Conservation (phyloP, 2,329 filamentous ascomycete genomes). For the Colletotrichum sidae region DNA sequence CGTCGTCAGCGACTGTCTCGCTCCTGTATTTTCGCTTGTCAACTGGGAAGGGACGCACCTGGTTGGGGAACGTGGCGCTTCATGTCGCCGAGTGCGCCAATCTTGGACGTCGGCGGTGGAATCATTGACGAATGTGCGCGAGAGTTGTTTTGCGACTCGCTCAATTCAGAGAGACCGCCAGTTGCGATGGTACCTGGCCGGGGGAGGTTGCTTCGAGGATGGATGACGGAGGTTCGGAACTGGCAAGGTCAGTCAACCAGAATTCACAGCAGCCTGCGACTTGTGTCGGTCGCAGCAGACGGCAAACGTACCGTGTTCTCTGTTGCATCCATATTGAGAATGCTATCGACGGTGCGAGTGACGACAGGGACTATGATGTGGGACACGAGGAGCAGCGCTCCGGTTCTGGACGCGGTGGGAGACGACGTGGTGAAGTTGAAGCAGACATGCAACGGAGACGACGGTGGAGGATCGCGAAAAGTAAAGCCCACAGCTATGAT, state of each 20-base stretch:
- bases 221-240: slow-evolving; percentile 41
- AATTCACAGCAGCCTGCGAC: slow-evolving; percentile 1
- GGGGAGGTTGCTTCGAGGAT: slow-evolving; percentile 39
- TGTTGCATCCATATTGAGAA: slow-evolving; percentile 49
- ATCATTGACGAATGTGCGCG: slow-evolving; percentile 58
- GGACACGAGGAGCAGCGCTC: slow-evolving; percentile 53
- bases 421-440: slow-evolving; percentile 42
- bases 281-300: neutral
- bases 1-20: slow-evolving; percentile 16
- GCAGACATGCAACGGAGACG: slow-evolving; percentile 19
- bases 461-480: slow-evolving; percentile 7
- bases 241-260: slow-evolving; percentile 20
- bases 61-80: slow-evolving; percentile 65
- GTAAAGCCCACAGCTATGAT: slow-evolving; percentile 24
- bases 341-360: slow-evolving; percentile 41
- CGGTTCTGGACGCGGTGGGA: slow-evolving; percentile 44
- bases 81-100: slow-evolving; percentile 44
- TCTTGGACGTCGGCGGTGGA: slow-evolving; percentile 50
- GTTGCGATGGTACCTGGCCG: slow-evolving; percentile 43
- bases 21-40: neutral
- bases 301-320: slow-evolving; percentile 49
- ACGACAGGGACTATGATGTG: slow-evolving; percentile 38
- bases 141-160: slow-evolving; percentile 70
- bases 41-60: slow-evolving; percentile 49
- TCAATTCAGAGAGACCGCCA: slow-evolving; percentile 63